Evolutionary conservation across 331 rosid species (phyloP), one percentile per base, ranked within the genome.

Genomic region (Saraca asoca): DNA sequence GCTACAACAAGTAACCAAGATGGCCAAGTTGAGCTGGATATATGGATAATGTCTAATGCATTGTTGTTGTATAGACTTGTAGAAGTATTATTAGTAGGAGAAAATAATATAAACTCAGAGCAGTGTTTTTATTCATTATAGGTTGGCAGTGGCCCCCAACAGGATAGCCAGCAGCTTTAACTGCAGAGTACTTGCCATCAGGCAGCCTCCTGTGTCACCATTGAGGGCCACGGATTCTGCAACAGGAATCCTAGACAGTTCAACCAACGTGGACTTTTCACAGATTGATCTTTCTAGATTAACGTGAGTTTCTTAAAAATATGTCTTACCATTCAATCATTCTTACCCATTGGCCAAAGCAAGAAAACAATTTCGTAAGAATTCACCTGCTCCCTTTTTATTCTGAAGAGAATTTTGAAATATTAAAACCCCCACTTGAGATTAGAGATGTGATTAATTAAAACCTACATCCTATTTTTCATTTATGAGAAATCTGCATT

Each of bases 131-230:
- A 56, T 54, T 71, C 67, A 71, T 58, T 9, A 49, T 73, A 92
- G 98, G 81, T 57, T 89, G 81, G 87, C 85, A 70, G 69, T 79
- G 94, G 70, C 39, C 54, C 82, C 78, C 14, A 29, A 39, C 17
- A 78, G 65, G 53, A 35, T 85, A 38, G 62, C 82, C 62, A 80
- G 78, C 66, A 75, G 17, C 61, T 79, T 93, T 74, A 87, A 79
- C 60, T 93, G 96, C 85, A 89, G 89, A 78, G 86, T 93, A 39
- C 79, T 93, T 57, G 98, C 90, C 51, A 79, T 93, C 78, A 89
- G 81, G 37, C 87, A 85, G 50, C 83, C 96, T 51, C 62, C 64
- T 8, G 34, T 51, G 4, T 62, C 84, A 16, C 67, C 76, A 16
- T 6, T 33, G 48, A 70, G 63, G 61, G 20, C 71, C 41, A 64